A percentile compares a stretch with the other conserved stretches of the same genome.
These are phyloP conservation scores for Penicillium sp. DNA, from an alignment of 2,329 filamentous ascomycete species.

Conservation along the genomic window DNA sequence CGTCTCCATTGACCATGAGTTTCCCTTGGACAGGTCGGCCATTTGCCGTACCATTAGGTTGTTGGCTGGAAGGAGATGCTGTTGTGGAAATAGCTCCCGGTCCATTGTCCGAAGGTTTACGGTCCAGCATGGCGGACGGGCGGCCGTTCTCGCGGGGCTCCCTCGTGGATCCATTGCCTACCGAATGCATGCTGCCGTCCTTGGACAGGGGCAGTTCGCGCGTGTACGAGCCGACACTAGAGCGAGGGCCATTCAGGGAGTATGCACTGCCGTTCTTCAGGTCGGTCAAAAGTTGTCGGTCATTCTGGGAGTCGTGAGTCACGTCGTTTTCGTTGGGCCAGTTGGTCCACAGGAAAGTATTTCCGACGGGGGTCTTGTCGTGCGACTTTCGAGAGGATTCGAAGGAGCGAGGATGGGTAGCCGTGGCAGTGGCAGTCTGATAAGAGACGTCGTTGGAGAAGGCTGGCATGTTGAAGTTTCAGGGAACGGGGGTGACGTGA, in stretches of 20 bases:
- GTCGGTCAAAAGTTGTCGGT: slow-evolving; percentile 39
- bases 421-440: slow-evolving; percentile 33
- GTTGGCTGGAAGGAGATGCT: slow-evolving; percentile 25
- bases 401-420: slow-evolving; percentile 39
- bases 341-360: slow-evolving; percentile 49
- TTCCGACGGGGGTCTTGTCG: slow-evolving; percentile 45
- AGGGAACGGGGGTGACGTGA: slow-evolving; percentile 30
- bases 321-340: slow-evolving; percentile 43
- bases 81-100: slow-evolving; percentile 28
- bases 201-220: slow-evolving; percentile 42
- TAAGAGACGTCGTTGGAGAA: slow-evolving; percentile 38
- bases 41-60: slow-evolving; percentile 28
- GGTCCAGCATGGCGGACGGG: slow-evolving; percentile 30
- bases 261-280: slow-evolving; percentile 57
- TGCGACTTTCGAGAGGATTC: slow-evolving; percentile 44
- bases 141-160: slow-evolving; percentile 34
- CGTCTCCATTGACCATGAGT: slow-evolving; percentile 34
- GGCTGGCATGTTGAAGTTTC: slow-evolving; percentile 37
- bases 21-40: slow-evolving; percentile 26
- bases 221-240: slow-evolving; percentile 44
- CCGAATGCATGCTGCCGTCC: slow-evolving; percentile 51
- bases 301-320: slow-evolving; percentile 40
- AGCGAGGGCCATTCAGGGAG: slow-evolving; percentile 58
- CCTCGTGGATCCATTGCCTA: slow-evolving; percentile 35
- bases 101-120: slow-evolving; percentile 30